These are phyloP conservation scores for Puccinia triticina DNA, from an alignment of 1,284 basidiomycete genomes.

Conservation along the genomic window DNA sequence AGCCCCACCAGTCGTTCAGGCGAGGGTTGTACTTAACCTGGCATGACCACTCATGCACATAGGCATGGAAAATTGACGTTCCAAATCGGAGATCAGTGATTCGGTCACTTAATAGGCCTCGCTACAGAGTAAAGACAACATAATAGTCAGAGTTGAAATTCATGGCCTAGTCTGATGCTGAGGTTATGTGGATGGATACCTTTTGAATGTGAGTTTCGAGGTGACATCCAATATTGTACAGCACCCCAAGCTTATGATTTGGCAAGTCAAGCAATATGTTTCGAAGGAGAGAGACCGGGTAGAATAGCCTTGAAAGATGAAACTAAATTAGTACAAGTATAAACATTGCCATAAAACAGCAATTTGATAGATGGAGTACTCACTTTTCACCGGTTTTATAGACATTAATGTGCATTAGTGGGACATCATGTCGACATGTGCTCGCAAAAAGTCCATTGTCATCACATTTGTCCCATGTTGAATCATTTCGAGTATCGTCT, in stretches of 20 bases:
- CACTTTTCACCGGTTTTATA: slow-evolving; percentile 35
- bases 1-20: slow-evolving; percentile 15
- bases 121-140: too few species aligned
- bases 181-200: background rate
- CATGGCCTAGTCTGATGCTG: too few species aligned
- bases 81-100: slow-evolving; percentile 6
- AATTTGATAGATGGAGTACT: background rate
- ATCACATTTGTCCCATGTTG: too few species aligned
- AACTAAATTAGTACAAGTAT: too few species aligned
- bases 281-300: background rate
- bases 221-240: slow-evolving; percentile 32
- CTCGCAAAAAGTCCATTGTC: slow-evolving; percentile 18
- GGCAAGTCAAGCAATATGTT: slow-evolving; percentile 1
- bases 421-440: slow-evolving; percentile 29
- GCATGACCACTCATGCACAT: slow-evolving; percentile 30
- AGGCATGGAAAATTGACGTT: slow-evolving; percentile 16
- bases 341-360: too few species aligned
- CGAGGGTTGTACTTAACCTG: slow-evolving; percentile 19
- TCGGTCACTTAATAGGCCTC: background rate
- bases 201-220: slow-evolving; percentile 14
- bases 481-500: too few species aligned
- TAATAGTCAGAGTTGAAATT: too few species aligned
- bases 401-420: background rate
- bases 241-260: background rate
- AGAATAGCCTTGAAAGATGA: background rate